A percentile compares a stretch with the other conserved stretches of the same genome.
phyloP scores from a whole-genome alignment of 306 rosid genomes.

The Dicorynia guianensis region DNA sequence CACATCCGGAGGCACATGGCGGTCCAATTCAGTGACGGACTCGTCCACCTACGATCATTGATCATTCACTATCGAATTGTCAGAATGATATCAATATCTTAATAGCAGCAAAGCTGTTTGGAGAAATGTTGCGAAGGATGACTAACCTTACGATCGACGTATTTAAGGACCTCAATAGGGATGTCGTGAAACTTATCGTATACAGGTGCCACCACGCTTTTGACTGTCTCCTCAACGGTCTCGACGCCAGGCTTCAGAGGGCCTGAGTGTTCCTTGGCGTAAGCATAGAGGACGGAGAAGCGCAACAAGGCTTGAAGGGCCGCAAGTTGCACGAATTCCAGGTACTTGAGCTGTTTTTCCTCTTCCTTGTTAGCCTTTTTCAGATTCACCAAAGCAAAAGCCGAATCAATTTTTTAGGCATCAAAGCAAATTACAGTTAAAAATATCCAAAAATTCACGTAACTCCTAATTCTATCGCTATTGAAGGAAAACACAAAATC shows the following conservation, averaged over 20 bases:
- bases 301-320: constrained; percentile 47
- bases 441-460: too few relatives aligned
- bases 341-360: constrained; percentile 44
- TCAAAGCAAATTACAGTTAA: too few relatives aligned
- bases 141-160: constrained; percentile 45
- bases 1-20: constrained; percentile 65
- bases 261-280: constrained; percentile 52
- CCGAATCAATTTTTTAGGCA: too few relatives aligned
- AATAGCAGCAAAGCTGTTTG: too few relatives aligned
- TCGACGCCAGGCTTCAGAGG: constrained; percentile 58
- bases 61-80: too few relatives aligned
- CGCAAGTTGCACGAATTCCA: constrained; percentile 52
- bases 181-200: constrained; percentile 50
- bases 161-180: constrained; percentile 46
- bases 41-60: constrained; percentile 60
- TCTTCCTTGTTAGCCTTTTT: constrained; percentile 30
- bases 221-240: constrained; percentile 53
- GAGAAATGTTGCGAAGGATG: too few relatives aligned
- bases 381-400: background rate
- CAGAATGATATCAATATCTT: too few relatives aligned
- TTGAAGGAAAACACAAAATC: too few relatives aligned
- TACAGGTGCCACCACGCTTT: constrained; percentile 52
- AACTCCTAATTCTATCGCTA: too few relatives aligned
- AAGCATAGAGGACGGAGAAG: constrained; percentile 41
- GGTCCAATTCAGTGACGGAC: constrained; percentile 68